These are phyloP conservation scores for Lunasporangiospora selenospora DNA, from an alignment of 192 early-diverging fungal species.

Conservation along the genomic window DNA sequence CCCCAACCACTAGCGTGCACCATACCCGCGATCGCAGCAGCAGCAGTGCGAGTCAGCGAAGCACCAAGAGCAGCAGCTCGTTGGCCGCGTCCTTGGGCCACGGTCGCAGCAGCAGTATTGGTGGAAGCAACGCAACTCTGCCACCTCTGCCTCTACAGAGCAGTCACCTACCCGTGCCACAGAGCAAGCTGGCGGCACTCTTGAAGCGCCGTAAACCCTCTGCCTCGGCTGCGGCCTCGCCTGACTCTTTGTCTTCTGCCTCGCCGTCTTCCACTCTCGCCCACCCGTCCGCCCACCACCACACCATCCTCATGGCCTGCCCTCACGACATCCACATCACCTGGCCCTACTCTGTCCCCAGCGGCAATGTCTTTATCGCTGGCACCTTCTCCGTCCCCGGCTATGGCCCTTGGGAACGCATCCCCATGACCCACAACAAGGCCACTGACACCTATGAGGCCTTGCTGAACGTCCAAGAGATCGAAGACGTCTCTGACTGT, in stretches of 20 bases:
- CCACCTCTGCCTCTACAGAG: background rate
- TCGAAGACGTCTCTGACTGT: slow-evolving; percentile 33
- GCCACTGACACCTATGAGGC: slow-evolving; percentile 21
- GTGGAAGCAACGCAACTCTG: too few relatives aligned
- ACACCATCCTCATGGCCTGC: slow-evolving; percentile 38
- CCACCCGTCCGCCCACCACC: slow-evolving; percentile 6
- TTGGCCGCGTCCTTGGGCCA: background rate
- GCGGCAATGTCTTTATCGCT: slow-evolving; percentile 29
- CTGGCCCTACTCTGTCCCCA: slow-evolving; percentile 35
- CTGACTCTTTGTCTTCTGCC: background rate
- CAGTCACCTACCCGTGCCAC: background rate
- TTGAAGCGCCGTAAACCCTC: slow-evolving; percentile 13
- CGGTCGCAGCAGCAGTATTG: background rate
- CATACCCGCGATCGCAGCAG: background rate
- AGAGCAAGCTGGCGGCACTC: slow-evolving; percentile 13
- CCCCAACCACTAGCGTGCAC: background rate
- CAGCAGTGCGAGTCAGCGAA: slow-evolving; percentile 11
- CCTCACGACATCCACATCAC: slow-evolving; percentile 40
- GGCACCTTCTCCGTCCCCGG: slow-evolving; percentile 46
- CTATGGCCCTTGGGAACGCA: slow-evolving; percentile 41
- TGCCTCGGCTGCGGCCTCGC: background rate
- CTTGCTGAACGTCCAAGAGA: slow-evolving; percentile 32
- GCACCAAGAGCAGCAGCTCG: background rate
- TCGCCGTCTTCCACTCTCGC: background rate
- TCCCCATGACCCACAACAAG: slow-evolving; percentile 25